Conservation (phyloP, 441 rosid species). For the Corymbia citriodora region DNA sequence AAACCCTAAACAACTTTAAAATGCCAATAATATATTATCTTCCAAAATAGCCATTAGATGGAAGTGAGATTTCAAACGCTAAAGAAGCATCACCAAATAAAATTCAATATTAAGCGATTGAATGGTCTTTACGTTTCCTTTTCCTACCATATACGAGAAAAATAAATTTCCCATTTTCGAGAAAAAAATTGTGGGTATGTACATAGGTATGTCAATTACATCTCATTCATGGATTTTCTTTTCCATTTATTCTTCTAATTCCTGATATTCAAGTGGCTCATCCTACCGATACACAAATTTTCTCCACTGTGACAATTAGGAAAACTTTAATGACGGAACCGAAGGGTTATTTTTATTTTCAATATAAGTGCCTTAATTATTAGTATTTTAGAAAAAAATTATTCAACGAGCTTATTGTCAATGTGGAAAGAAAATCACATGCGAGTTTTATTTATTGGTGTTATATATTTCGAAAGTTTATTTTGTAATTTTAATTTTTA, state of each 20-base stretch:
- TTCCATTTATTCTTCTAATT: not conserved
- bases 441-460: not conserved
- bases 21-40: not conserved
- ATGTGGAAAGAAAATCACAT: not conserved
- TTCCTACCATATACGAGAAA: not conserved
- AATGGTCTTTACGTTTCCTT: not conserved
- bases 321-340: not conserved
- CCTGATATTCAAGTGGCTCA: not conserved
- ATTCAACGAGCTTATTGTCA: not conserved
- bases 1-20: not conserved
- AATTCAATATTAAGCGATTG: not conserved
- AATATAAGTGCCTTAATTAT: not conserved
- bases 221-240: not conserved
- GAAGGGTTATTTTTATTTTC: not conserved
- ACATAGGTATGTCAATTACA: not conserved
- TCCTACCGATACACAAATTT: not conserved
- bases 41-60: not conserved
- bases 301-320: not conserved
- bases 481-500: fast-evolving
- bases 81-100: not conserved
- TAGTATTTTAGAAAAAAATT: too few species aligned
- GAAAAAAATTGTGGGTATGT: not conserved
- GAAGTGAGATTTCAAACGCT: not conserved
- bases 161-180: too few species aligned
- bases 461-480: not conserved